Evolutionary conservation across 164 flowering plant species (phyloP).

Genomic region (Litsea cubeba): DNA sequence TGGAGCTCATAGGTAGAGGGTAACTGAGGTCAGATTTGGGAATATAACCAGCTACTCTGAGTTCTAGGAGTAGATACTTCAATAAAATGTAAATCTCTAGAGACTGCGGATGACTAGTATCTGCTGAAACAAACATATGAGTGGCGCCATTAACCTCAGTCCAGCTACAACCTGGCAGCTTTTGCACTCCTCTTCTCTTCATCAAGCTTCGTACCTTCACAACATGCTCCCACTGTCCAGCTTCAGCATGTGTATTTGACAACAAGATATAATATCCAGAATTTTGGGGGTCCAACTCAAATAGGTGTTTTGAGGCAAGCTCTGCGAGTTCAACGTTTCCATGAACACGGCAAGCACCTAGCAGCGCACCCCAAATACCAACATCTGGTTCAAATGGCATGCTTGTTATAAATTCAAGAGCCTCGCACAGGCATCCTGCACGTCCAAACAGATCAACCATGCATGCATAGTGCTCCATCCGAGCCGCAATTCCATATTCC

Average conservation of each 20-base stretch:
- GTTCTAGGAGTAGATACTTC: slow-evolving; percentile 47
- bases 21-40: slow-evolving; percentile 34
- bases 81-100: slow-evolving; percentile 43
- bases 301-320: slow-evolving; percentile 52
- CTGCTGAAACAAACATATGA: slow-evolving; percentile 66
- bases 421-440: slow-evolving; percentile 60
- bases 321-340: slow-evolving; percentile 70
- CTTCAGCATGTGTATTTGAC: slow-evolving; percentile 64
- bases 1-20: background rate
- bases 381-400: slow-evolving; percentile 80
- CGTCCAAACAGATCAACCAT: slow-evolving; percentile 82
- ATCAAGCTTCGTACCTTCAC: slow-evolving; percentile 48
- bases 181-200: slow-evolving; percentile 66
- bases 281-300: slow-evolving; percentile 66
- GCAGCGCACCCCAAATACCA: slow-evolving; percentile 85
- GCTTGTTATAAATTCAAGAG: slow-evolving; percentile 41
- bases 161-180: slow-evolving; percentile 86
- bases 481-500: slow-evolving; percentile 45
- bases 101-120: slow-evolving; percentile 52
- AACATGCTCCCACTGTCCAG: slow-evolving; percentile 64
- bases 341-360: slow-evolving; percentile 74
- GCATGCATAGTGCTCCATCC: slow-evolving; percentile 86
- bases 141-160: slow-evolving; percentile 48
- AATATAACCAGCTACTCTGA: slow-evolving; percentile 56
- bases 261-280: slow-evolving; percentile 72